Conservation (phyloP, 768 basidiomycete species). For the Mycena venus region DNA sequence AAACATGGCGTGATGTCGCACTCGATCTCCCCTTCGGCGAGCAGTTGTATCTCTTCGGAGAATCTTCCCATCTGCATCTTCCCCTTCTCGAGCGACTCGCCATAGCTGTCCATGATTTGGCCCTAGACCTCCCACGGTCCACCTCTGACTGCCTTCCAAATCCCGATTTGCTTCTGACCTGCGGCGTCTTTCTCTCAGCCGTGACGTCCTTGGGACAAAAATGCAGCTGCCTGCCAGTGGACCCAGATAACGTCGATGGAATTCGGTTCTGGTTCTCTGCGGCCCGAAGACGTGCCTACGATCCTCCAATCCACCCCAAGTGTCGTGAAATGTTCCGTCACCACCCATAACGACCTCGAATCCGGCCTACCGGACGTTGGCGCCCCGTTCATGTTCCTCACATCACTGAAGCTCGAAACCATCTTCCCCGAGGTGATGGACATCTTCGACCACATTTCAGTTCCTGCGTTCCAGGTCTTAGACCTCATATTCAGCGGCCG, state of each 20-base stretch:
- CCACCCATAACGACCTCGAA: neutral
- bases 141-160: neutral
- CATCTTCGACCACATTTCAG: neutral
- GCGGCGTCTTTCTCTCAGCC: neutral
- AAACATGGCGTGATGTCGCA: neutral
- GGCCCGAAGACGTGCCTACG: neutral
- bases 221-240: neutral
- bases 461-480: neutral
- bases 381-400: neutral
- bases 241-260: neutral
- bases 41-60: neutral
- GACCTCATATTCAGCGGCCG: neutral
- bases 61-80: neutral
- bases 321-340: neutral
- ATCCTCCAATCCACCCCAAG: neutral
- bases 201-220: no score
- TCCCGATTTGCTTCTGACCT: neutral
- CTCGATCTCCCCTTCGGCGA: neutral
- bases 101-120: neutral
- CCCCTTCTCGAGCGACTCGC: constrained; percentile 5
- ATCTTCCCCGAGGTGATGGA: neutral
- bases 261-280: neutral
- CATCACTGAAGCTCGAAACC: neutral
- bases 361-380: neutral
- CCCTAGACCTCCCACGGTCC: no score